A percentile compares a stretch with the other conserved stretches of the same genome.
Conservation (phyloP, 192 early-diverging fungal species). For the Phycomyces nitens region DNA sequence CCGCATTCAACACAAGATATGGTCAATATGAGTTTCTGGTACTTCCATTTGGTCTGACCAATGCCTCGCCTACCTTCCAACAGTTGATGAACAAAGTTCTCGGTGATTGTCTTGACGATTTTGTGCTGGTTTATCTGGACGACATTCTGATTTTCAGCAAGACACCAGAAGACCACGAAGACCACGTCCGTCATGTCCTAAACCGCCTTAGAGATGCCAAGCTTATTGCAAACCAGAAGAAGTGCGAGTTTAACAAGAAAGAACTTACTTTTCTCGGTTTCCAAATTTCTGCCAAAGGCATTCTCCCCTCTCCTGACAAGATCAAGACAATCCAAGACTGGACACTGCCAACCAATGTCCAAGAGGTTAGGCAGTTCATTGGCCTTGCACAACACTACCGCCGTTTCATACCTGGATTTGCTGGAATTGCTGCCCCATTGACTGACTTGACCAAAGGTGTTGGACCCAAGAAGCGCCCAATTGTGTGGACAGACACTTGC, state of each 20-base stretch:
- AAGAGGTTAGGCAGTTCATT: constrained; percentile 18
- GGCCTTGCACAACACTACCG: constrained; percentile 29
- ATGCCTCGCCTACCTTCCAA: constrained; percentile 27
- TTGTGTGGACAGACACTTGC: constrained; percentile 4
- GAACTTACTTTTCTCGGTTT: constrained; percentile 30
- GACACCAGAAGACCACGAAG: constrained; percentile 30
- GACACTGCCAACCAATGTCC: constrained; percentile 12
- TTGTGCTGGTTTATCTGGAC: constrained; percentile 40
- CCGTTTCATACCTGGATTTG: constrained; percentile 21
- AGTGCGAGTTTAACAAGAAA: not conserved
- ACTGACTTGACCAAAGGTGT: constrained; percentile 5
- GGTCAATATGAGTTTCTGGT: constrained; percentile 22
- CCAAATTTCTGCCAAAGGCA: constrained; percentile 27
- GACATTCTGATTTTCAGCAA: constrained; percentile 39
- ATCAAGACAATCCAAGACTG: constrained; percentile 21
- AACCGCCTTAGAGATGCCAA: constrained; percentile 10
- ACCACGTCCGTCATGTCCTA: constrained; percentile 18
- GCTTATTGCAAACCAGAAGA: constrained; percentile 3
- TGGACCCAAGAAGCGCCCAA: not conserved
- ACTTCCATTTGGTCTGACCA: constrained; percentile 30
- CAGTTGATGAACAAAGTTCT: constrained; percentile 9
- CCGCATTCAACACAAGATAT: constrained; percentile 24
- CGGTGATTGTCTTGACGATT: constrained; percentile 1
- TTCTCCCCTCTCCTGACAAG: constrained; percentile 21
- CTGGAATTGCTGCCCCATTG: constrained; percentile 18